Evolutionary conservation across 75 land plant species (phyloP).

Genomic region (Cupressus sempervirens): DNA sequence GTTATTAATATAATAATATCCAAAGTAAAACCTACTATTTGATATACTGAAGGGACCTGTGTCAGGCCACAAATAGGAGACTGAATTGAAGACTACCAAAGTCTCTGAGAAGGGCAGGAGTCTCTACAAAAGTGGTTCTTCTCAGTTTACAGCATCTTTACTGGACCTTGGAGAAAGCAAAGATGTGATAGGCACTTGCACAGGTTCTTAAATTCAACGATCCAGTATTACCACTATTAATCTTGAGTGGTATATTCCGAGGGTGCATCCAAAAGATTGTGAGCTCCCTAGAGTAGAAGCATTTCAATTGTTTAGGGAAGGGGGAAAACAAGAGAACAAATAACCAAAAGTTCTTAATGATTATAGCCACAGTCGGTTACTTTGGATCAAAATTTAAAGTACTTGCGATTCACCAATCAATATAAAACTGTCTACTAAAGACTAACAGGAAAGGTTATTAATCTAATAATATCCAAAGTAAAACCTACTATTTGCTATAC

Average conservation of each 20-base stretch:
- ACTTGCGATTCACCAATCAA: background rate
- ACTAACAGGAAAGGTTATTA: background rate
- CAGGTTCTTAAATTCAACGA: no score
- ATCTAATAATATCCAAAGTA: background rate
- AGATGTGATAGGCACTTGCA: no score
- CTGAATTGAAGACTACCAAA: background rate
- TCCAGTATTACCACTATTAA: no score
- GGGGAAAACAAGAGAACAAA: background rate
- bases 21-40: background rate
- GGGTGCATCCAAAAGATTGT: no score
- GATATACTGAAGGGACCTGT: background rate
- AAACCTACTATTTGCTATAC: background rate
- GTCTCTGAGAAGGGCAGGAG: background rate
- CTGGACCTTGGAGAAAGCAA: no score
- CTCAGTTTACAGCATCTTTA: no score
- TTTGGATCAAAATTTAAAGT: no score
- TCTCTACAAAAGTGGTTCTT: background rate
- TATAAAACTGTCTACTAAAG: background rate
- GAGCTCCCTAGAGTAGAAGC: no score
- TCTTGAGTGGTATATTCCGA: no score
- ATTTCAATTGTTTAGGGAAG: no score
- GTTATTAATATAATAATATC: background rate
- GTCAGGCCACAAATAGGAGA: background rate
- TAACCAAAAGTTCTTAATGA: background rate
- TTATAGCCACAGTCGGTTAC: background rate